Conservation (phyloP, 768 basidiomycete species). For the Pleurotus eryngii region DNA sequence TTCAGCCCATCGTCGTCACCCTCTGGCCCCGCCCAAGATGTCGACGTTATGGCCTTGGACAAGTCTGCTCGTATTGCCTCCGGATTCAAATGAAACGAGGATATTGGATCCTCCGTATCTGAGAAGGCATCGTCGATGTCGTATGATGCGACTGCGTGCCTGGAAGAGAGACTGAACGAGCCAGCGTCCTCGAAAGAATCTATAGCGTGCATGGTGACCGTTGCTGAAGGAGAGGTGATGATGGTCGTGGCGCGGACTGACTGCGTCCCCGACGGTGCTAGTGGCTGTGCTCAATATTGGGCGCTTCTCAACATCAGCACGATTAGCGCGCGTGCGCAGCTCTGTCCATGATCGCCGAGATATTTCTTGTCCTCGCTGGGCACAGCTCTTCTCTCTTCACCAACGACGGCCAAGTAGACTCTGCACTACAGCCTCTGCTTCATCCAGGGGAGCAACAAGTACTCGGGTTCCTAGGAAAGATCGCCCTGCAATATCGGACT, state of each 20-base stretch:
- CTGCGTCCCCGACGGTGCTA: not conserved
- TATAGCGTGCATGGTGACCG: not conserved
- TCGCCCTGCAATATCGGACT: constrained; percentile 72
- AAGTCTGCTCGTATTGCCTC: constrained; percentile 63
- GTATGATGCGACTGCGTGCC: constrained; percentile 27
- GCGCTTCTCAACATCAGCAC: not conserved
- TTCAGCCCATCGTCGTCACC: constrained; percentile 25
- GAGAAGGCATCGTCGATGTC: constrained; percentile 70
- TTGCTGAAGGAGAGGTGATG: not conserved
- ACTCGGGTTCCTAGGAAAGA: constrained; percentile 71
- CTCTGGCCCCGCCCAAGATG: constrained; percentile 28
- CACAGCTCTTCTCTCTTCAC: constrained; percentile 85
- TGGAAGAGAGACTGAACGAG: constrained; percentile 11
- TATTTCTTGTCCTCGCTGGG: constrained; percentile 82
- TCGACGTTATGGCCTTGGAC: constrained; percentile 40
- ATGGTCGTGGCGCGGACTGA: not conserved
- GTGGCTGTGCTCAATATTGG: not conserved
- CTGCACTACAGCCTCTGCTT: constrained; percentile 65
- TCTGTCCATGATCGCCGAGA: constrained; percentile 76
- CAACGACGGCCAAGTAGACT: constrained; percentile 51
- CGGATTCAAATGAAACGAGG: constrained; percentile 51
- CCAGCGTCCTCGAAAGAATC: not conserved
- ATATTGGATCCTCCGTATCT: constrained; percentile 49
- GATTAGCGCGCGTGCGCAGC: too few species aligned
- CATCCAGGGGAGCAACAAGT: constrained; percentile 89